Evolutionary conservation across 371 early-diverging fungal genomes (phyloP).

Genomic region (Mucor indicus): DNA sequence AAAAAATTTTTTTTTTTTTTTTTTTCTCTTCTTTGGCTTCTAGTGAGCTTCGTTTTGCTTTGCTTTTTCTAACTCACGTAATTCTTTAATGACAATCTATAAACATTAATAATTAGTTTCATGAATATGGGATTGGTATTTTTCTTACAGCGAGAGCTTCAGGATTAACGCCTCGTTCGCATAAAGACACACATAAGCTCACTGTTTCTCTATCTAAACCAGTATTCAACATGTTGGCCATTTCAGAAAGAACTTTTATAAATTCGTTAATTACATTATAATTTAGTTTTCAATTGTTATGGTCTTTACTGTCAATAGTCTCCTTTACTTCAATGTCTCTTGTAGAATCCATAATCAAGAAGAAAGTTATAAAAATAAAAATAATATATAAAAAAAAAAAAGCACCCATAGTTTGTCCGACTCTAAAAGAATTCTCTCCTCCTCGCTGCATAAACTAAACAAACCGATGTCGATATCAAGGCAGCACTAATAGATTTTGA

Average conservation of each 20-base stretch:
- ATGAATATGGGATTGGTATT: neutral
- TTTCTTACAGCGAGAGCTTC: slow-evolving; percentile 24
- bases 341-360: slow-evolving; percentile 19
- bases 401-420: too few relatives aligned
- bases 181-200: slow-evolving; percentile 21
- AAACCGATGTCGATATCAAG: too few relatives aligned
- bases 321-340: slow-evolving; percentile 18
- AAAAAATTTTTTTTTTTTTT: too few relatives aligned
- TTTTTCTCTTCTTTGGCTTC: too few relatives aligned
- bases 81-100: slow-evolving; percentile 21
- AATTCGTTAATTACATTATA: neutral
- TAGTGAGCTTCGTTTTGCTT: too few relatives aligned
- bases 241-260: slow-evolving; percentile 14
- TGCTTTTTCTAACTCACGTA: slow-evolving; percentile 8
- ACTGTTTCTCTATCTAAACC: slow-evolving; percentile 22
- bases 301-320: slow-evolving; percentile 16
- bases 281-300: neutral
- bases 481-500: too few relatives aligned
- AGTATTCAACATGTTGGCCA: slow-evolving; percentile 22
- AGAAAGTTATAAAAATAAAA: too few relatives aligned
- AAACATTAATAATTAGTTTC: neutral
- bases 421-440: too few relatives aligned
- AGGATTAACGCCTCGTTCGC: slow-evolving; percentile 28
- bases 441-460: too few relatives aligned
- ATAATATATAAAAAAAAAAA: too few relatives aligned